phyloP scores from a whole-genome alignment of 2,329 filamentous ascomycete species.

The Basipetospora sp. region DNA sequence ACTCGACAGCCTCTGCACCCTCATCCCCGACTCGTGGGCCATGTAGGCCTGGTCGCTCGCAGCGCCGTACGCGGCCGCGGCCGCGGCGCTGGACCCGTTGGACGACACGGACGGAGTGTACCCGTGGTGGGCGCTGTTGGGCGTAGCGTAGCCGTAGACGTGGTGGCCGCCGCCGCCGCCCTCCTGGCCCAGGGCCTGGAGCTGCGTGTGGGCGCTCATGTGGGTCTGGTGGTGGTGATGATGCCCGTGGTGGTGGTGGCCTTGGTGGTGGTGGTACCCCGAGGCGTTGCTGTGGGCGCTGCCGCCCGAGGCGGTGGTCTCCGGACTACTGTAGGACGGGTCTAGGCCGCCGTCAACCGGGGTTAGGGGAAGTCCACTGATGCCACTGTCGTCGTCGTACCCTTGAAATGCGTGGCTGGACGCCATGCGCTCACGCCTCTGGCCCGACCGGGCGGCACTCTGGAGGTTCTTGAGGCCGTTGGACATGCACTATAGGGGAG shows the following conservation, averaged over 20 bases:
- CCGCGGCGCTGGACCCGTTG: conserved; percentile 28
- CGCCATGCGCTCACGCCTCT: conserved; percentile 49
- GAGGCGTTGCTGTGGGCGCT: conserved; percentile 12
- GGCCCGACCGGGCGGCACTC: conserved; percentile 49
- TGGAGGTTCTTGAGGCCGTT: conserved; percentile 71
- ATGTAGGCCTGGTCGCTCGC: conserved; percentile 6
- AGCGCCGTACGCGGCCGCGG: conserved; percentile 11
- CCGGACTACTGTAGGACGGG: conserved; percentile 41
- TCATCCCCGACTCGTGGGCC: conserved; percentile 13
- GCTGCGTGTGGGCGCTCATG: conserved; percentile 8
- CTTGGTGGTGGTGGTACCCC: conserved; percentile 6
- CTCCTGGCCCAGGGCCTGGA: conserved; percentile 9
- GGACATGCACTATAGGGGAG: conserved; percentile 53
- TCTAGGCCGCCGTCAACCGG: conserved; percentile 46
- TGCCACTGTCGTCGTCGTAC: conserved; percentile 58
- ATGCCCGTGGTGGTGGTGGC: conserved; percentile 28
- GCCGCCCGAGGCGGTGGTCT: conserved; percentile 29
- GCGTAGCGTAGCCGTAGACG: conserved; percentile 15
- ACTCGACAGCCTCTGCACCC: conserved; percentile 21
- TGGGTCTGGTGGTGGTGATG: conserved; percentile 7
- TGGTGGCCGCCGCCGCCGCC: conserved; percentile 13
- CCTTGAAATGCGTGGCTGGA: conserved; percentile 27
- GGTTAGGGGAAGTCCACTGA: conserved; percentile 46
- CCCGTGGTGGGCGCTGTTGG: conserved; percentile 18
- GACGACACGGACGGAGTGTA: conserved; percentile 43